Conservation (phyloP, 2,329 filamentous ascomycete species). For the Ophiostoma ulmi region DNA sequence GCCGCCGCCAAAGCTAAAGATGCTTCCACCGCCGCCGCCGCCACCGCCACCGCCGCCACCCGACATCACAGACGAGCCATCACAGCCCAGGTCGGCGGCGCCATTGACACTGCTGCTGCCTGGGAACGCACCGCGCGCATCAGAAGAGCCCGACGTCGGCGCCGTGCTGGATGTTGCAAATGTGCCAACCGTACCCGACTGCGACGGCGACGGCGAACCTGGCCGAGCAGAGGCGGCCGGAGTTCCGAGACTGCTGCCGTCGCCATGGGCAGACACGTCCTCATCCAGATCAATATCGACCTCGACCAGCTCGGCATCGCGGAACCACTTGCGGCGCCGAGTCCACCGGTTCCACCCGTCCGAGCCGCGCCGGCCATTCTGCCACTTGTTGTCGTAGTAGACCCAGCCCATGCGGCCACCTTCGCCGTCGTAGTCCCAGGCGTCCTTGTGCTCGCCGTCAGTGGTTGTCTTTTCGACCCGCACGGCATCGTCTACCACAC, state of each 20-base stretch:
- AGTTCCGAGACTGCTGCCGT: conserved; percentile 31
- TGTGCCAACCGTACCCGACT: conserved; percentile 18
- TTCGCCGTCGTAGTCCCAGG: conserved; percentile 51
- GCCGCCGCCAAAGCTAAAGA: conserved; percentile 22
- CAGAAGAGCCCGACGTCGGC: conserved; percentile 15
- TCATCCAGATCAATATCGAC: conserved; percentile 38
- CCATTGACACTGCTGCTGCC: conserved; percentile 8
- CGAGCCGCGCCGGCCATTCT: conserved; percentile 72
- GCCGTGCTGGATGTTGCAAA: conserved; percentile 15
- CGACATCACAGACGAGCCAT: conserved; percentile 10
- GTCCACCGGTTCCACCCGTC: conserved; percentile 97
- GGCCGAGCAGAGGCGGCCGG: background rate
- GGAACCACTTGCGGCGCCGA: conserved; percentile 87
- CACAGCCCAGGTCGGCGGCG: conserved; percentile 18
- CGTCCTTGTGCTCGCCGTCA: conserved; percentile 36
- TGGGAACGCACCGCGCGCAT: background rate
- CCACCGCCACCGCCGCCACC: background rate
- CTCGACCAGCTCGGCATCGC: conserved; percentile 92
- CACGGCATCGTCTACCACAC: conserved; percentile 52
- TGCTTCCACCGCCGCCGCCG: background rate
- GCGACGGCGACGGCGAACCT: conserved; percentile 20
- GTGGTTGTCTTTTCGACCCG: conserved; percentile 26
- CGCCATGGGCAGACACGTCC: conserved; percentile 35
- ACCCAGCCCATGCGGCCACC: conserved; percentile 79
- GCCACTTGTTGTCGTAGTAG: conserved; percentile 99